Percentiles rank a stretch among this genome's conserved stretches.
These are phyloP conservation scores for Fomitopsis schrenkii DNA, from an alignment of 1,284 basidiomycete species.

Conservation along the genomic window DNA sequence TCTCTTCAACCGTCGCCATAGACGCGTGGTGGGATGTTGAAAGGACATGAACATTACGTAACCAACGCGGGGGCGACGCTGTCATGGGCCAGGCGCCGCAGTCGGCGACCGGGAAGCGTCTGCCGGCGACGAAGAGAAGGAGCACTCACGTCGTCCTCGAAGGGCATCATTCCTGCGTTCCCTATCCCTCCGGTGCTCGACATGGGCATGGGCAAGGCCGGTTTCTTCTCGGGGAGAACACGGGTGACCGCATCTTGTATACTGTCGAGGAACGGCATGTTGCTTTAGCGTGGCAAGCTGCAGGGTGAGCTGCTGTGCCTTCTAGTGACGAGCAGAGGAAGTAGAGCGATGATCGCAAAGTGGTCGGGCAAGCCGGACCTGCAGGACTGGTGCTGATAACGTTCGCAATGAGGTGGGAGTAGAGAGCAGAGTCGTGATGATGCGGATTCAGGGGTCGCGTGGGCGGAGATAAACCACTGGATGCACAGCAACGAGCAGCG, in stretches of 20 bases:
- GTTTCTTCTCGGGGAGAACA: slow-evolving; percentile 27
- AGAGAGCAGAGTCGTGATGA: neutral
- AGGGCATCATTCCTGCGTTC: slow-evolving; percentile 50
- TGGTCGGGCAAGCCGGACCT: neutral
- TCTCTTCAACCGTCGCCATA: slow-evolving; percentile 34
- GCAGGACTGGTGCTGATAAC: neutral
- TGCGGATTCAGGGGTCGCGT: neutral
- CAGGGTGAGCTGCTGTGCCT: neutral
- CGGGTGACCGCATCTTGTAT: slow-evolving; percentile 24
- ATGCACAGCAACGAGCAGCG: neutral
- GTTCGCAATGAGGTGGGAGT: neutral
- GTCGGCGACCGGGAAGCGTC: neutral
- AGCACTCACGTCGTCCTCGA: slow-evolving; percentile 64
- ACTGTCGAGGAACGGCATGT: slow-evolving; percentile 26
- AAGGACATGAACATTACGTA: slow-evolving; percentile 51
- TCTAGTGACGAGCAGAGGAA: neutral
- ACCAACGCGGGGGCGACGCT: slow-evolving; percentile 17
- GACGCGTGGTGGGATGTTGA: slow-evolving; percentile 17
- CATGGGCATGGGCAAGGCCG: slow-evolving; percentile 19
- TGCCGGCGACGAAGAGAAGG: slow-evolving; percentile 12
- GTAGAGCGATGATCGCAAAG: neutral
- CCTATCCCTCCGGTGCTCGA: slow-evolving; percentile 44
- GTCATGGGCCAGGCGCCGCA: slow-evolving; percentile 1
- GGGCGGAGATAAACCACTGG: neutral
- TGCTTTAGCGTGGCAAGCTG: neutral